Base-by-base conservation (phyloP, 176 grass and related monocot species). In the Oryza coarctata region DNA sequence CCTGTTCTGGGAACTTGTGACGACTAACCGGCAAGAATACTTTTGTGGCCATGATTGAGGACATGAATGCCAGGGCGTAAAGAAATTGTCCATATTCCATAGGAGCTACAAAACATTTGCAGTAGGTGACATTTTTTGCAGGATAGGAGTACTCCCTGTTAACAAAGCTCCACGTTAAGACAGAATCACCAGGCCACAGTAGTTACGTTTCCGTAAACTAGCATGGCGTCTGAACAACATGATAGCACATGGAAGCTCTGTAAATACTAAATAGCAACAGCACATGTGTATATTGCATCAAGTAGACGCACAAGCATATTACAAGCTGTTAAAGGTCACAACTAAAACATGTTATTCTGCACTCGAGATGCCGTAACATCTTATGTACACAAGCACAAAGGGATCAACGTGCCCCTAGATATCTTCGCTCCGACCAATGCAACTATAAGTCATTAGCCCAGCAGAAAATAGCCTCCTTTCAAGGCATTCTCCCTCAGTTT, bases 341-440 rank as follows among this genome's bases (percentile, higher is more conserved):
- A 7, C 11, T 27, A 15, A 70, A 29, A 31, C 57, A 73, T 64
- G 29, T 27, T 29, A 38, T 55, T 30, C 23, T 26, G 27, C 60
- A 25, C 15, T 76, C 33, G 15, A 62, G 5, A 10, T 44, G 23
- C 68, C 71, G 22, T 6, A 71, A 32, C 41, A 82, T 6, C n/a
- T 61, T 68, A 73, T 79, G 69, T 79, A 74, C 76, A 66, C 66
- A 86, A 45, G 61, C 27, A 65, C 58, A 62, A 74, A 31, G n/a
- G 65, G 44, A 43, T 6, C 83, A 77, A 73, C 31, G 12, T 63
- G 76, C 50, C 45, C 33, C 52, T 71, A 4, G 76, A 71, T 9
- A 45, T 43, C 22, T 61, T 73, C 3, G n/a, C 23, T 77, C 17
- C 63, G 4, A 84, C 32, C 32, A 57, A 35, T n/a, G 74, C 27